A percentile compares a stretch with the other conserved stretches of the same genome.
Conservation (phyloP, 2,329 filamentous ascomycete genomes). For the Scorias spongiosa region DNA sequence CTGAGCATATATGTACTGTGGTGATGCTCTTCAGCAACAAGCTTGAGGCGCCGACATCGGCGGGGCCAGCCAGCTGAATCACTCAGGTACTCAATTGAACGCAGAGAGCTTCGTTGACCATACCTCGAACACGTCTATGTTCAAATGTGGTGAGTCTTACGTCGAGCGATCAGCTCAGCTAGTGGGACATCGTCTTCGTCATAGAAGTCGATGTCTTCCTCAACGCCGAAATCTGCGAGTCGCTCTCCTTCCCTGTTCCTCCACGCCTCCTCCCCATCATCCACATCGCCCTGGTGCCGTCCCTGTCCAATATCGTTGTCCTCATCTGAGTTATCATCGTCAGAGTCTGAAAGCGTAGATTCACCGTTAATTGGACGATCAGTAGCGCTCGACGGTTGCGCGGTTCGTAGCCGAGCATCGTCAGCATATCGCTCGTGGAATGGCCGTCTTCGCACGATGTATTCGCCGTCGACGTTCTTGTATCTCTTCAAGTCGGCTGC, state of each 20-base stretch:
- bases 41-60: too few species aligned
- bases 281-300: constrained; percentile 4
- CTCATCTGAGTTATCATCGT: constrained; percentile 6
- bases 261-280: constrained; percentile 46
- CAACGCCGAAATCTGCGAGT: constrained; percentile 63
- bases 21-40: too few species aligned
- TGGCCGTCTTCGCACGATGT: constrained; percentile 23
- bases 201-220: constrained; percentile 57
- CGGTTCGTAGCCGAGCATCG: not conserved
- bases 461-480: constrained; percentile 12
- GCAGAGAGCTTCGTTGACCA: too few species aligned
- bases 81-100: too few species aligned
- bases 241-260: constrained; percentile 61
- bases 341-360: constrained; percentile 2
- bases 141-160: constrained; percentile 18
- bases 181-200: constrained; percentile 56
- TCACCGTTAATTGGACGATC: not conserved
- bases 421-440: constrained; percentile 25
- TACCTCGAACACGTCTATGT: too few species aligned
- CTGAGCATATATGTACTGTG: too few species aligned
- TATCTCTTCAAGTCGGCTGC: constrained; percentile 33
- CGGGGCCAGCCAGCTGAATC: too few species aligned
- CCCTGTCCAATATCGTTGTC: constrained; percentile 10
- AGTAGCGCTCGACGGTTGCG: too few species aligned
- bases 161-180: constrained; percentile 47